A percentile compares a stretch with the other conserved stretches of the same genome.
These are phyloP conservation scores for Lactifluus pinguis DNA, from an alignment of 768 basidiomycete genomes.

Conservation along the genomic window DNA sequence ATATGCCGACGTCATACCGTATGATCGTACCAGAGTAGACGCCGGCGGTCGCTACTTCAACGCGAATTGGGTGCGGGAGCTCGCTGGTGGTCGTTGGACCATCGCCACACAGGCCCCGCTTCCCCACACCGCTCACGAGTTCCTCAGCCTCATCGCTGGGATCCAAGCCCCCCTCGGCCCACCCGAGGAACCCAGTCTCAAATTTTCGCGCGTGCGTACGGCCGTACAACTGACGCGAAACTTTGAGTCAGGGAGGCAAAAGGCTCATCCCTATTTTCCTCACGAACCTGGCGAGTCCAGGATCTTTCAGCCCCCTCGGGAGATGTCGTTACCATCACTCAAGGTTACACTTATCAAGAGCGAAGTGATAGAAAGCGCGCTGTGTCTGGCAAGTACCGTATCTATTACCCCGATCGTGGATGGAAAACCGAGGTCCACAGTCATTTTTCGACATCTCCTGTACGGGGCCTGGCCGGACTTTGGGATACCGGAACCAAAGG, in stretches of 20 bases:
- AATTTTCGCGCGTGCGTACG: conserved; percentile 47
- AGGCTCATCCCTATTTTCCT: conserved; percentile 77
- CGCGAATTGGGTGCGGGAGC: conserved; percentile 78
- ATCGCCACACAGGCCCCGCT: conserved; percentile 82
- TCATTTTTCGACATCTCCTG: conserved; percentile 61
- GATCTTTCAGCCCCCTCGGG: conserved; percentile 39
- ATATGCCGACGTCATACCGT: conserved; percentile 66
- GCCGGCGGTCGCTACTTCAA: conserved; percentile 61
- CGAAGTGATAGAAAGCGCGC: conserved; percentile 42
- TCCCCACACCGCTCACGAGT: conserved; percentile 58
- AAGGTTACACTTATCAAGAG: conserved; percentile 48
- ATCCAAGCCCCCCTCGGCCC: conserved; percentile 37
- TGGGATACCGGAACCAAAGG: conserved; percentile 59
- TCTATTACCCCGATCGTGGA: conserved; percentile 36
- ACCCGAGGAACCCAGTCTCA: conserved; percentile 12
- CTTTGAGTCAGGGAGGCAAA: conserved; percentile 58
- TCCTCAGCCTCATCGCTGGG: conserved; percentile 52
- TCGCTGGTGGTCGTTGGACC: conserved; percentile 67
- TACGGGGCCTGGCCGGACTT: conserved; percentile 81
- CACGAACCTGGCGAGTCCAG: conserved; percentile 40
- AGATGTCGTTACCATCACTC: conserved; percentile 32
- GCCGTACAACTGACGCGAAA: conserved; percentile 76
- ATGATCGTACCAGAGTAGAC: conserved; percentile 73
- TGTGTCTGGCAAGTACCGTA: conserved; percentile 53
- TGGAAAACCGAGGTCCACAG: conserved; percentile 25